A percentile compares a stretch with the other conserved stretches of the same genome.
These are phyloP conservation scores for Aegle marmelos DNA, from an alignment of 345 rosid genomes.

Conservation along the genomic window DNA sequence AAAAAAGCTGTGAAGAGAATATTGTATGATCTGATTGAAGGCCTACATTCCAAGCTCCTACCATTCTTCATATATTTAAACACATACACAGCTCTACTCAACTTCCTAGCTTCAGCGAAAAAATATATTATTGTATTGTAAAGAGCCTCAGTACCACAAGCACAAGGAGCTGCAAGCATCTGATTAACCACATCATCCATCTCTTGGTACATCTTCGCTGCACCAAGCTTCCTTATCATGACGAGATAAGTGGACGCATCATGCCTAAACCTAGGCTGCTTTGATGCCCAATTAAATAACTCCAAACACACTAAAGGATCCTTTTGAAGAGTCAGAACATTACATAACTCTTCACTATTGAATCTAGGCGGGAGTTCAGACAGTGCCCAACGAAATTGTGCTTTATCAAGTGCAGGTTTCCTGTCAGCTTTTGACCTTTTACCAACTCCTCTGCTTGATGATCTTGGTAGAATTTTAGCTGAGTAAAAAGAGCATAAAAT, in stretches of 20 bases:
- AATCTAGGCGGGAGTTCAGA: slow-evolving; percentile 70
- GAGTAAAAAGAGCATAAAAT: slow-evolving; percentile 37
- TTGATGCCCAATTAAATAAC: slow-evolving; percentile 79
- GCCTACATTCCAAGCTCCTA: slow-evolving; percentile 60
- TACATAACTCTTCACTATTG: slow-evolving; percentile 58
- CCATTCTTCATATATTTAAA: slow-evolving; percentile 68
- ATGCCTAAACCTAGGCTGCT: slow-evolving; percentile 77
- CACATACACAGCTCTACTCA: slow-evolving; percentile 79
- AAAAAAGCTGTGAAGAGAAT: slow-evolving; percentile 72
- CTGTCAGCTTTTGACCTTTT: slow-evolving; percentile 46
- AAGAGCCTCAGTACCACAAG: slow-evolving; percentile 60
- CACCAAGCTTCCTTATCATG: slow-evolving; percentile 77
- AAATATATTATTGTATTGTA: slow-evolving; percentile 71
- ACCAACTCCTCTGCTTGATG: slow-evolving; percentile 55
- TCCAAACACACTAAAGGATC: slow-evolving; percentile 74
- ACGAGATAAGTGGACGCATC: slow-evolving; percentile 57
- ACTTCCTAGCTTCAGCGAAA: slow-evolving; percentile 73
- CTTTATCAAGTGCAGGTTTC: slow-evolving; percentile 56
- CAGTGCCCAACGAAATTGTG: slow-evolving; percentile 43
- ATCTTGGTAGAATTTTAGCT: slow-evolving; percentile 46
- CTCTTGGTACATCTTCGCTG: slow-evolving; percentile 73
- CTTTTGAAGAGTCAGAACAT: slow-evolving; percentile 52
- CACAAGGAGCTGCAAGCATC: slow-evolving; percentile 53
- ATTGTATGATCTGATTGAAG: slow-evolving; percentile 73
- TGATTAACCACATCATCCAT: slow-evolving; percentile 88